These are phyloP conservation scores for Pelagophyceae sp. DNA, from an alignment of 352 stramenopile species.

Conservation along the genomic window DNA sequence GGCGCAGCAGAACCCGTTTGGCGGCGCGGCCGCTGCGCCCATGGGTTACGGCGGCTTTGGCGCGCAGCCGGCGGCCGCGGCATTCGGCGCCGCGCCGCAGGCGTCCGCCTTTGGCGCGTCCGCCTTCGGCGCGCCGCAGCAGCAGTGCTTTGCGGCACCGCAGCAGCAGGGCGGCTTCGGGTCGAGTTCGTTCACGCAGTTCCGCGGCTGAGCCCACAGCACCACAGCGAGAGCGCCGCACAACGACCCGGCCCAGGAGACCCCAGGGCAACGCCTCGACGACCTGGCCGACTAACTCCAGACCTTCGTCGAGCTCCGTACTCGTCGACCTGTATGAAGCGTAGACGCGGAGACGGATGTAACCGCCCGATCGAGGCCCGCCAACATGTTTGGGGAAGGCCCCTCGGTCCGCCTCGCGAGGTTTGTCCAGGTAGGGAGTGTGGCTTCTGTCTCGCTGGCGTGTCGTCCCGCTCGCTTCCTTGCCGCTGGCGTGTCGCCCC, in stretches of 20 bases:
- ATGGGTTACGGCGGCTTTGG: not conserved
- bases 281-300: not conserved
- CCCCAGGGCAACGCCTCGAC: not conserved
- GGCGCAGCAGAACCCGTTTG: not conserved
- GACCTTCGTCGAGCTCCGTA: not conserved
- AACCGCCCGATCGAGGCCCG: not conserved
- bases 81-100: not conserved
- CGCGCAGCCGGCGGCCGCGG: too few relatives aligned
- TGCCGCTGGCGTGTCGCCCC: too few relatives aligned
- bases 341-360: not conserved
- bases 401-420: too few relatives aligned
- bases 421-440: too few relatives aligned
- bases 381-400: not conserved
- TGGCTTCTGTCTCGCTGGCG: too few relatives aligned
- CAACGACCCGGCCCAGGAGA: not conserved
- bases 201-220: not conserved
- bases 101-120: not conserved
- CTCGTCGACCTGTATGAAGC: not conserved
- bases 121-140: not conserved
- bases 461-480: too few relatives aligned
- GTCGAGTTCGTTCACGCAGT: not conserved
- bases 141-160: not conserved
- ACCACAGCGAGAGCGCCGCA: too few relatives aligned
- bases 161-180: not conserved
- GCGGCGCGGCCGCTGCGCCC: constrained; percentile 3